Evolutionary conservation across 1,284 basidiomycete species (phyloP).

Genomic region (Cryptococcus sp.): DNA sequence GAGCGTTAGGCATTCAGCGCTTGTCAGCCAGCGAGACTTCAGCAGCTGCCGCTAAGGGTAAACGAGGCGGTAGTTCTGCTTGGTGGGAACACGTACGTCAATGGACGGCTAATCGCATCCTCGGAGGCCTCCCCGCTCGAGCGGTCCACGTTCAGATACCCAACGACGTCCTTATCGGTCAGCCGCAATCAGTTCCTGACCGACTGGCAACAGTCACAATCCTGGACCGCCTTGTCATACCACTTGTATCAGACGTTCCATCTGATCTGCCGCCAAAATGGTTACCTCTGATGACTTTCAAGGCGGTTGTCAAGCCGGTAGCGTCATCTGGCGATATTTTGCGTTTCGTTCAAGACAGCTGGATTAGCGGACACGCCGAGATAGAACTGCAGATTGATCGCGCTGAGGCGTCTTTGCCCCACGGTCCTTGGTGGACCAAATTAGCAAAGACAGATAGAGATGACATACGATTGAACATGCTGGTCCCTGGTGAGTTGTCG

Average conservation of each 20-base stretch:
- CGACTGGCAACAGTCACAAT: slow-evolving; percentile 19
- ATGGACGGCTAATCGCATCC: slow-evolving; percentile 24
- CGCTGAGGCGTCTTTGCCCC: slow-evolving; percentile 26
- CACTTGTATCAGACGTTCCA: slow-evolving; percentile 26
- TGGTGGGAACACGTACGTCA: slow-evolving; percentile 49
- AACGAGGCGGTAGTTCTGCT: slow-evolving; percentile 31
- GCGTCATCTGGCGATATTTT: slow-evolving; percentile 40
- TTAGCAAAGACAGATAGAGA: slow-evolving; percentile 28
- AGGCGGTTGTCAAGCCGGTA: slow-evolving; percentile 37
- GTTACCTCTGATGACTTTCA: slow-evolving; percentile 35
- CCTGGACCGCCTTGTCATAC: slow-evolving; percentile 26
- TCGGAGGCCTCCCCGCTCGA: slow-evolving; percentile 17
- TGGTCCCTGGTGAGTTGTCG: slow-evolving; percentile 40
- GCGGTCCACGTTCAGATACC: too few relatives aligned
- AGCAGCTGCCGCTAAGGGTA: slow-evolving; percentile 16
- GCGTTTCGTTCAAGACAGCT: slow-evolving; percentile 40
- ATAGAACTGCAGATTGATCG: slow-evolving; percentile 30
- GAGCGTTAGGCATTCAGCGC: slow-evolving; percentile 34
- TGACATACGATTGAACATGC: slow-evolving; percentile 32
- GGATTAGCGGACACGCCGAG: slow-evolving; percentile 35
- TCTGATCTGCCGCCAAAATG: slow-evolving; percentile 18
- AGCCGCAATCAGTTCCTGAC: too few relatives aligned
- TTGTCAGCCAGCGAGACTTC: slow-evolving; percentile 17
- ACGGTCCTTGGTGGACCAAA: slow-evolving; percentile 33
- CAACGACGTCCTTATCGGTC: too few relatives aligned